Conservation (phyloP, 75 land plant genomes). For the Cupressus sempervirens region DNA sequence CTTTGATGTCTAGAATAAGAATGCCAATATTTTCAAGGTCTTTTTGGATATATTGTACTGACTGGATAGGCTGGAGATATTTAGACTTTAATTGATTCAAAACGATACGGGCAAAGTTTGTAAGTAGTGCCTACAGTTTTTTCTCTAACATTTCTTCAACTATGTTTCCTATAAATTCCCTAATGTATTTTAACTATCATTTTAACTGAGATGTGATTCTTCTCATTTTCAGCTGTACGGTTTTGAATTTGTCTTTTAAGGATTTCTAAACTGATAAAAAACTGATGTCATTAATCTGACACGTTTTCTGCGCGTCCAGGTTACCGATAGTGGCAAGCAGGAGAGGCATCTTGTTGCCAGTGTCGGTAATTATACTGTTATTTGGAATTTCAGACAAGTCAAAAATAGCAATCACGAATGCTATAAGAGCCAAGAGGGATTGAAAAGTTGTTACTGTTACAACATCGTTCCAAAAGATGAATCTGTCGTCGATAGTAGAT, state of each 20-base stretch:
- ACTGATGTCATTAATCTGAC: not conserved
- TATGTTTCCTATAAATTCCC: not conserved
- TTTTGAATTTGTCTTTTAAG: not conserved
- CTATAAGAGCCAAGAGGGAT: conserved; percentile 62
- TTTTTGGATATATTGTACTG: not conserved
- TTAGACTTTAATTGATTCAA: not conserved
- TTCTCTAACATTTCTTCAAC: not conserved
- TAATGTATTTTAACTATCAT: not conserved
- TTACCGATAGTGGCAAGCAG: conserved; percentile 86
- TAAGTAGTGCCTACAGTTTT: not conserved
- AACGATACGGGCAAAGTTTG: not conserved
- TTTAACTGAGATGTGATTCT: not conserved
- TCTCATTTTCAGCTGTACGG: not conserved
- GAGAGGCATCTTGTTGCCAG: conserved; percentile 91
- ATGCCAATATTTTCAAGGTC: not conserved
- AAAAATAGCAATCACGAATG: conserved; percentile 80
- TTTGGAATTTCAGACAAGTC: conserved; percentile 89
- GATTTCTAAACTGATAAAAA: not conserved
- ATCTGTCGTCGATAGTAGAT: conserved; percentile 90
- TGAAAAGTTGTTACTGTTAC: conserved; percentile 99
- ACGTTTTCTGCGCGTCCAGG: conserved; percentile 34
- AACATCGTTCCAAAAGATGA: conserved; percentile 85
- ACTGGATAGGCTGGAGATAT: too few relatives aligned
- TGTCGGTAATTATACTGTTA: conserved; percentile 67
- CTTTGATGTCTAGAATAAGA: not conserved